Percentiles rank a stretch among this genome's conserved stretches.
phyloP scores from a whole-genome alignment of 2,329 filamentous ascomycete genomes.

The Penicillium brevicompactum region DNA sequence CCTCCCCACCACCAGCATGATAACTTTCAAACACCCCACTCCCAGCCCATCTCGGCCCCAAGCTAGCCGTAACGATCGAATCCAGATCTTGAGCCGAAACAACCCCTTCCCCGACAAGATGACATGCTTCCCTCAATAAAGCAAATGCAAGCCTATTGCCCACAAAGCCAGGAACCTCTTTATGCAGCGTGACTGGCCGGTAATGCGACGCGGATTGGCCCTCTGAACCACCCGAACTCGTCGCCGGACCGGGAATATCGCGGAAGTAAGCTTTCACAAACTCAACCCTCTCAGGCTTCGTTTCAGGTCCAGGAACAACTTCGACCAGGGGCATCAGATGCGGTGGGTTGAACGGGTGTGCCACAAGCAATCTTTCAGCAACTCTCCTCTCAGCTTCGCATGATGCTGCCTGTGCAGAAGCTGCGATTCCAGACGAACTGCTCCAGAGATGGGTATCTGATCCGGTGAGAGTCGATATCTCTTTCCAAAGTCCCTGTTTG shows the following conservation, averaged over 20 bases:
- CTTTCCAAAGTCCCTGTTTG: slow-evolving; percentile 55
- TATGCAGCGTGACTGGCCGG: slow-evolving; percentile 53
- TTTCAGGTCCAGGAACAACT: slow-evolving; percentile 55
- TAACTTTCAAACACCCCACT: slow-evolving; percentile 62
- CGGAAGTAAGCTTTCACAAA: slow-evolving; percentile 45
- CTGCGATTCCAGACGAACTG: slow-evolving; percentile 60
- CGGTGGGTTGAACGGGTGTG: slow-evolving; percentile 65
- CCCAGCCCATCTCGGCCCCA: slow-evolving; percentile 59
- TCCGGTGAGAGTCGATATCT: slow-evolving; percentile 52
- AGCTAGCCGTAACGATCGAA: slow-evolving; percentile 52
- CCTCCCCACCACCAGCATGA: slow-evolving; percentile 59
- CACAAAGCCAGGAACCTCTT: slow-evolving; percentile 59
- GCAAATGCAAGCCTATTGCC: slow-evolving; percentile 62
- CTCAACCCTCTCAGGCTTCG: slow-evolving; percentile 31
- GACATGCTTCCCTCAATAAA: slow-evolving; percentile 57
- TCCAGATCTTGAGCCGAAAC: slow-evolving; percentile 57
- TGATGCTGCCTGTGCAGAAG: slow-evolving; percentile 47
- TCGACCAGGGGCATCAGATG: slow-evolving; percentile 64
- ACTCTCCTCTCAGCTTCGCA: slow-evolving; percentile 38
- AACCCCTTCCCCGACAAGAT: slow-evolving; percentile 57
- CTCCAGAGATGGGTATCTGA: slow-evolving; percentile 56
- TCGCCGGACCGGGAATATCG: slow-evolving; percentile 15
- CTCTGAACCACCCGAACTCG: neutral
- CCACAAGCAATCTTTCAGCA: slow-evolving; percentile 52
- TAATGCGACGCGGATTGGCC: slow-evolving; percentile 18